phyloP scores from a whole-genome alignment of 2,329 filamentous ascomycete genomes.

The Ambrosiella cleistominuta region DNA sequence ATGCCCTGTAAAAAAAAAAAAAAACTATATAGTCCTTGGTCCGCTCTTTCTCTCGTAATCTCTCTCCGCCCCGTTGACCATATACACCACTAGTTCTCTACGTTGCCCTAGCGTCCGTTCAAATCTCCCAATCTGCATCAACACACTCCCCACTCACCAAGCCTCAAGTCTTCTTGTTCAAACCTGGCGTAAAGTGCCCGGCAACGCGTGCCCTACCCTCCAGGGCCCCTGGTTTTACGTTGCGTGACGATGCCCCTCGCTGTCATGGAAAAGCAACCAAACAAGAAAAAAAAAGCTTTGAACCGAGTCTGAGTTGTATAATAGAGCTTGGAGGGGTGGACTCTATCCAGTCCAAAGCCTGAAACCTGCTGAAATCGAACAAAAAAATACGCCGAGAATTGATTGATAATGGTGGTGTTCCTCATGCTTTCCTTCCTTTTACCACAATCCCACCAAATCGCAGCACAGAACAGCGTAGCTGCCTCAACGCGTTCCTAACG shows the following conservation, averaged over 20 bases:
- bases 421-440: no score
- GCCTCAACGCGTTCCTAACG: conserved; percentile 4
- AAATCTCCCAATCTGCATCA: not conserved
- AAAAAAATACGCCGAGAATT: not conserved
- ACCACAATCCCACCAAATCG: no score
- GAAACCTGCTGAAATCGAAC: not conserved
- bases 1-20: not conserved
- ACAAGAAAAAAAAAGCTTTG: not conserved
- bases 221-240: not conserved
- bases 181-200: not conserved
- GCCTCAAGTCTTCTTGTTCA: not conserved
- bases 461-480: not conserved
- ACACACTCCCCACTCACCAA: not conserved
- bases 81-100: not conserved
- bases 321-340: not conserved
- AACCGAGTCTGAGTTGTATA: not conserved
- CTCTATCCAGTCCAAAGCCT: not conserved
- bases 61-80: not conserved
- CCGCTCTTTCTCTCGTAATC: not conserved
- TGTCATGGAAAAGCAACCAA: not conserved
- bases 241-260: not conserved
- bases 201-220: not conserved
- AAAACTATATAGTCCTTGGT: no score
- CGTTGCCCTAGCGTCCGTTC: not conserved
- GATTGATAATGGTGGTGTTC: not conserved